A percentile compares a stretch with the other conserved stretches of the same genome.
Conservation (phyloP, 176 grass and related monocot species). For the Phyllostachys edulis region DNA sequence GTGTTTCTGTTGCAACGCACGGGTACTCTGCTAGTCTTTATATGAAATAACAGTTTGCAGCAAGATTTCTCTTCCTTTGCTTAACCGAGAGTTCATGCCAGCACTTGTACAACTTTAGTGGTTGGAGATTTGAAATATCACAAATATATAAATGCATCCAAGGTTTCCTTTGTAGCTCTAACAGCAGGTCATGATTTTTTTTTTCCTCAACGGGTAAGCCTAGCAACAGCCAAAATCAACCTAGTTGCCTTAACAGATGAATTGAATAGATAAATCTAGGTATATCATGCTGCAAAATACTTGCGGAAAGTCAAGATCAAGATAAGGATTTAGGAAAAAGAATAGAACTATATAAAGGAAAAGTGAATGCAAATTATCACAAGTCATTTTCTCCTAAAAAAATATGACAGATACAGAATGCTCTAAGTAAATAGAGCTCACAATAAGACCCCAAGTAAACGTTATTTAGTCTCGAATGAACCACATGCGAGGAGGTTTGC, state of each 20-base stretch:
- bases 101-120: no score
- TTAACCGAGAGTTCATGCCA: no score
- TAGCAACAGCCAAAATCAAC: neutral
- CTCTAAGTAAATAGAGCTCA: neutral
- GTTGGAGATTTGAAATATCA: no score
- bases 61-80: no score
- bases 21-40: no score
- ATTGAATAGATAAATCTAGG: no score
- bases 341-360: neutral
- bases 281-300: neutral
- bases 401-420: neutral
- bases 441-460: slow-evolving; percentile 7
- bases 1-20: no score
- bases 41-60: no score
- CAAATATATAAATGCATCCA: no score
- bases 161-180: no score
- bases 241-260: no score
- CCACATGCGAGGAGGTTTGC: no score
- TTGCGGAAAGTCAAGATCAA: neutral
- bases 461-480: neutral
- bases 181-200: neutral
- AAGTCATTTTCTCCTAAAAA: neutral
- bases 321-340: neutral
- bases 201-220: neutral
- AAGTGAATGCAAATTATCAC: neutral